Evolutionary conservation across 2,329 filamentous ascomycete species (phyloP).

Genomic region (Fusarium oxysporum): DNA sequence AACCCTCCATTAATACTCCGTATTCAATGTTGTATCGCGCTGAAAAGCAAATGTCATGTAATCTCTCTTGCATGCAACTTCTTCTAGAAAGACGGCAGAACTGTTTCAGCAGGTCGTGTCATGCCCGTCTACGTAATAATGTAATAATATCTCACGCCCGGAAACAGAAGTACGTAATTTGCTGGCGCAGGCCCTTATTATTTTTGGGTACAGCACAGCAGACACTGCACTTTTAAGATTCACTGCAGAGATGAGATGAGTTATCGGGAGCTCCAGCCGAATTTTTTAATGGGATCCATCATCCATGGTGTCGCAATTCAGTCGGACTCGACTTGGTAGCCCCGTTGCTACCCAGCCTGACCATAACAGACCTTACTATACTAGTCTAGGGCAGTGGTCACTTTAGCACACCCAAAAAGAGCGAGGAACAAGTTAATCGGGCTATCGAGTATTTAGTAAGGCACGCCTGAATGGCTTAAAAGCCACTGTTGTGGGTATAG

Average conservation of each 20-base stretch:
- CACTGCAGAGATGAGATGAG: constrained; percentile 21
- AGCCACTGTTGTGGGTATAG: neutral
- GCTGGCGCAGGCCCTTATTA: constrained; percentile 21
- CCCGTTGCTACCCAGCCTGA: constrained; percentile 17
- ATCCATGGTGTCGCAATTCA: constrained; percentile 25
- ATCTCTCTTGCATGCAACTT: constrained; percentile 34
- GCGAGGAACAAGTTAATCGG: neutral
- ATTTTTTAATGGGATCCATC: constrained; percentile 4
- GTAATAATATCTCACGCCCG: constrained; percentile 1
- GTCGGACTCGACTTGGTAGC: constrained; percentile 13
- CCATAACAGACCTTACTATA: neutral
- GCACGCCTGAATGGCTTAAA: constrained; percentile 22
- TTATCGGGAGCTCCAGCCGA: constrained; percentile 13
- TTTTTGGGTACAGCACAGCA: constrained; percentile 18
- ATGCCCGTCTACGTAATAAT: constrained; percentile 14
- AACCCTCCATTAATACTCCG: neutral
- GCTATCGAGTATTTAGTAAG: constrained; percentile 32
- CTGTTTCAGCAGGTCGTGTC: constrained; percentile 14
- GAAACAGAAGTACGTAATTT: constrained; percentile 36
- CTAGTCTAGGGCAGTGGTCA: neutral
- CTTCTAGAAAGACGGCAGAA: constrained; percentile 51
- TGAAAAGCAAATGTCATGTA: constrained; percentile 6
- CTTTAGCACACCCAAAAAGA: constrained; percentile 12
- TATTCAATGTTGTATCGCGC: constrained; percentile 6
- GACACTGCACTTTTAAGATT: neutral